Base-by-base conservation (phyloP, 768 basidiomycete genomes). In the Macrolepiota albuminosa region DNA sequence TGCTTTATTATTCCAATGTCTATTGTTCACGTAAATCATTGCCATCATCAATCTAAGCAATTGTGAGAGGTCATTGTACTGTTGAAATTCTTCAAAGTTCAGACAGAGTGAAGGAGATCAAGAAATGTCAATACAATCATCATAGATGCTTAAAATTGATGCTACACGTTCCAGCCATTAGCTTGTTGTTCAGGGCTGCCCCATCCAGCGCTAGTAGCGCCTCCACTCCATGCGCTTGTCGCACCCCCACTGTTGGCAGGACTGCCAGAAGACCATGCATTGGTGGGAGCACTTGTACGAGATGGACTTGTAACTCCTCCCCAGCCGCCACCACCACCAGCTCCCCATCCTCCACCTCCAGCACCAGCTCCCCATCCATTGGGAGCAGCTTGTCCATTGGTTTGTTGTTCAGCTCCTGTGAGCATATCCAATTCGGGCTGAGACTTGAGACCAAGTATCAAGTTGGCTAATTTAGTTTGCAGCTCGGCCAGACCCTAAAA, bases 401-500 rank as follows among this genome's bases (percentile, higher is more conserved):
- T 31, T 37, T 66, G 67, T 56, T 70, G 73, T 31, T 79, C 76
- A 54, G 75, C 76, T 59, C 72, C 76, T 1, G 77, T 68, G 16
- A 84, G 71, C 59, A 78, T 73, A 59, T 87, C 86, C 40, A 82
- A 69, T 45, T 89, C 85, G 14, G 83, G 78, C 59, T 79, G 80
- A 13, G 78, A 76, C 70, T 92, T 91, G 13, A 93, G 78, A 10
- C 86, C 88, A 48, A 91, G 80, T 54, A 91, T 87, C 56, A 93
- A 78, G 63, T 87, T 90, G 2, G 88, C 91, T 33, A 93, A 76
- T 69, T 93, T 93, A 42, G 83, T 84, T 70, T 91, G 90, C 13
- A 93, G 79, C 71, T 91, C 88, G 37, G 83, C 79, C 24, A 93
- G 79, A 50, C 91, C 91, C 88, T 93, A 64, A 29, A 55, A 56